Evolutionary conservation across 23 red algal species (phyloP).

Genomic region (Cyanidium caldarium): DNA sequence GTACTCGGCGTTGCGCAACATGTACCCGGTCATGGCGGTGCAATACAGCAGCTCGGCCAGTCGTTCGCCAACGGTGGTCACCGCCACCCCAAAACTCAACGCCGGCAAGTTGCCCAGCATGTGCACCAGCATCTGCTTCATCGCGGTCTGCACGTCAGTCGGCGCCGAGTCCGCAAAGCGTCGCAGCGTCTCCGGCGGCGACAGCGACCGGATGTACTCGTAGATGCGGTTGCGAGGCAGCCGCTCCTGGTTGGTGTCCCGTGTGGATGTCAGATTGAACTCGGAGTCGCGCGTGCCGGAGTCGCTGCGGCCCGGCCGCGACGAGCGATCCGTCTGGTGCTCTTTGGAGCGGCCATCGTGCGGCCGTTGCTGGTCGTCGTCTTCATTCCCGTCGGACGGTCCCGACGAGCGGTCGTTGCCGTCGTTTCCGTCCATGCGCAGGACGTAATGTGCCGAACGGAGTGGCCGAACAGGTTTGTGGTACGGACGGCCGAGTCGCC

Average conservation of each 20-base stretch:
- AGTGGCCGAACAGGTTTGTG: too few relatives aligned
- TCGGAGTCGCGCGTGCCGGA: conserved; percentile 55
- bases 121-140: conserved; percentile 49
- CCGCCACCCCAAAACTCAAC: conserved; percentile 22
- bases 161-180: conserved; percentile 50
- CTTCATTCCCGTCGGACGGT: too few relatives aligned
- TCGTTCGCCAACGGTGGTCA: conserved; percentile 53
- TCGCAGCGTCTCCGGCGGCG: conserved; percentile 52
- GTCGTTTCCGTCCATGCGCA: too few relatives aligned
- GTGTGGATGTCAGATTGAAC: conserved; percentile 27
- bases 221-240: conserved; percentile 33
- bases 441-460: too few relatives aligned
- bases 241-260: conserved; percentile 13
- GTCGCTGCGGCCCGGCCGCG: conserved; percentile 21
- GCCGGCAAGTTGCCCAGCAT: conserved; percentile 80
- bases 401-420: too few relatives aligned
- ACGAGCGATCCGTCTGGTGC: too few relatives aligned
- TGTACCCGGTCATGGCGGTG: conserved; percentile 68
- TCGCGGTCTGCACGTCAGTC: conserved; percentile 68
- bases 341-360: too few relatives aligned
- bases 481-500: too few relatives aligned
- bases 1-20: conserved; percentile 83
- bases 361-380: too few relatives aligned
- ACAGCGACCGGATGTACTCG: conserved; percentile 36
- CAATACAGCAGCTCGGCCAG: conserved; percentile 80